phyloP scores from a whole-genome alignment of 345 rosid genomes.

The Eucalyptus regnans region DNA sequence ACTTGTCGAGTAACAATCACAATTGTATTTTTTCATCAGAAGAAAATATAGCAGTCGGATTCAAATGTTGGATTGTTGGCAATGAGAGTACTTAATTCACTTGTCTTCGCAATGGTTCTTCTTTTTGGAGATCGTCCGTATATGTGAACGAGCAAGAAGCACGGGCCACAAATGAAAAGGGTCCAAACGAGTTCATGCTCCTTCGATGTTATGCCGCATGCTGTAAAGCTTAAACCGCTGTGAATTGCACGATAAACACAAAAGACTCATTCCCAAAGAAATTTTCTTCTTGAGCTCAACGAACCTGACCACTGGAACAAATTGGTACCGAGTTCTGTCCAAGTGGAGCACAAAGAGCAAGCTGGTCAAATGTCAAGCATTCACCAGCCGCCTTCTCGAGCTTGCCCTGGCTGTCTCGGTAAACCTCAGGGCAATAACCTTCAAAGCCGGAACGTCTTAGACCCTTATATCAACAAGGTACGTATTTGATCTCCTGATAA shows the following conservation, averaged over 20 bases:
- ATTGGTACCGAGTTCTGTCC: slow-evolving; percentile 76
- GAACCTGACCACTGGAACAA: too few relatives aligned
- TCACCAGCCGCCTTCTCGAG: slow-evolving; percentile 95
- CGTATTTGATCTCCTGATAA: too few relatives aligned
- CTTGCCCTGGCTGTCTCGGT: slow-evolving; percentile 83
- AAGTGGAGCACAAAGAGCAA: slow-evolving; percentile 76
- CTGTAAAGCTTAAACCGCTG: too few relatives aligned
- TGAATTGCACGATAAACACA: too few relatives aligned
- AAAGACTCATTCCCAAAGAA: too few relatives aligned
- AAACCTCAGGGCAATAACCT: slow-evolving; percentile 74
- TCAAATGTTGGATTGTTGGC: background rate
- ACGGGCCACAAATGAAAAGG: too few relatives aligned
- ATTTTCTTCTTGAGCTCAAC: too few relatives aligned
- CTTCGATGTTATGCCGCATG: too few relatives aligned
- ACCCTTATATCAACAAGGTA: slow-evolving; percentile 15
- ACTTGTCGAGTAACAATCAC: background rate
- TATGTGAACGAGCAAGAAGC: background rate
- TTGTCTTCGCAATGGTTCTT: background rate
- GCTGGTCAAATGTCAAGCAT: slow-evolving; percentile 83
- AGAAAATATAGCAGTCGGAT: background rate
- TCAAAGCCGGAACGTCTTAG: slow-evolving; percentile 64
- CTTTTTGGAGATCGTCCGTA: background rate
- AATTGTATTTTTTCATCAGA: background rate
- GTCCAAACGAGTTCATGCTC: too few relatives aligned
- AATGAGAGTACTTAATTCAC: background rate